These are phyloP conservation scores for Hygrophoropsis aurantiaca DNA, from an alignment of 768 basidiomycete species.

Conservation along the genomic window DNA sequence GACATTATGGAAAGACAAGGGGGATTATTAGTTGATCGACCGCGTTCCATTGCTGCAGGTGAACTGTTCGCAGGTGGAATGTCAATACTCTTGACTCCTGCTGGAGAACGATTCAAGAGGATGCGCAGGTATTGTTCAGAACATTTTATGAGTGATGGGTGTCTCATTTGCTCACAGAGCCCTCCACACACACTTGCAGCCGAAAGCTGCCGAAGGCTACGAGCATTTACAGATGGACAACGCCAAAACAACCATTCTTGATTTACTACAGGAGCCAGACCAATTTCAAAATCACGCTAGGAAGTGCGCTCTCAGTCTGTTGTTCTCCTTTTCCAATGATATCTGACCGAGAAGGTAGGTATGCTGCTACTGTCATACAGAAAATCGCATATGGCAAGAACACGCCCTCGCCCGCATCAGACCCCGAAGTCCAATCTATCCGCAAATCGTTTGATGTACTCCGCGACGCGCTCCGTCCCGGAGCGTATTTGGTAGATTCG, in stretches of 20 bases:
- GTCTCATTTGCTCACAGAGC: conserved; percentile 32
- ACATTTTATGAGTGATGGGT: background rate
- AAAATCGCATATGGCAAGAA: conserved; percentile 20
- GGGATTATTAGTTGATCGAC: conserved; percentile 45
- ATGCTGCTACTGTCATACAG: conserved; percentile 13
- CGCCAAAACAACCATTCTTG: conserved; percentile 10
- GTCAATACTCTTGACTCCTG: conserved; percentile 46
- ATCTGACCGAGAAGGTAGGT: conserved; percentile 7
- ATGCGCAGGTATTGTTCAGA: conserved; percentile 44
- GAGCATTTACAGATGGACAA: conserved; percentile 41
- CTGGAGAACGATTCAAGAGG: conserved; percentile 52
- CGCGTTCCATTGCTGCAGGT: conserved; percentile 49
- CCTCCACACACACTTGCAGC: conserved; percentile 53
- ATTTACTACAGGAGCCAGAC: conserved; percentile 11
- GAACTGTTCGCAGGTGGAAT: conserved; percentile 55
- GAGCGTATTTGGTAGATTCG: conserved; percentile 32
- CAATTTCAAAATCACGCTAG: conserved; percentile 7
- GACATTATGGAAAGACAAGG: conserved; percentile 65
- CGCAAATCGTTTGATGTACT: conserved; percentile 21
- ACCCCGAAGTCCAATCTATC: conserved; percentile 18
- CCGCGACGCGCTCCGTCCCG: conserved; percentile 21
- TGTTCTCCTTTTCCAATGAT: conserved; percentile 38
- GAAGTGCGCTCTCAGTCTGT: conserved; percentile 45
- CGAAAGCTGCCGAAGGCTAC: conserved; percentile 44
- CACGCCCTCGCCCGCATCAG: conserved; percentile 7